These are phyloP conservation scores for Leishmania turanica DNA, from an alignment of 208 protist genomes.

Conservation along the genomic window DNA sequence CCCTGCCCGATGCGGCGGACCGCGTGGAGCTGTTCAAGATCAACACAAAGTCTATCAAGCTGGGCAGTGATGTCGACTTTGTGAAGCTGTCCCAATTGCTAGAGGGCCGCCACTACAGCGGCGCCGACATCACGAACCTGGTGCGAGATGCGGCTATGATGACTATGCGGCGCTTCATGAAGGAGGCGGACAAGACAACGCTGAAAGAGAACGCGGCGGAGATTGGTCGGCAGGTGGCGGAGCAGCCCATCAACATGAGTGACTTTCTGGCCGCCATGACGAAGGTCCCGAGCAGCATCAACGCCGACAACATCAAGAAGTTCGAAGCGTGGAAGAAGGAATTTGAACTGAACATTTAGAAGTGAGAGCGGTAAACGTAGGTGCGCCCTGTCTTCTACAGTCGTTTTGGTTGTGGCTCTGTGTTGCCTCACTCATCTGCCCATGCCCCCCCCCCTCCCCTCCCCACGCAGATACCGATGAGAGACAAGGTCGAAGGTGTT, in stretches of 20 bases:
- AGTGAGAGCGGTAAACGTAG: not conserved
- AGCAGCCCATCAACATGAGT: constrained; percentile 83
- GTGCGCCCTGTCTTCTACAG: not conserved
- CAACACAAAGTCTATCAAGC: constrained; percentile 74
- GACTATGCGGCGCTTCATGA: constrained; percentile 91
- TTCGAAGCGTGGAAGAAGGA: constrained; percentile 92
- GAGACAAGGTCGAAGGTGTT: not conserved
- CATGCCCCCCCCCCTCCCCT: not conserved
- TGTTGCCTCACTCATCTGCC: not conserved
- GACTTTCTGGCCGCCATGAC: constrained; percentile 83
- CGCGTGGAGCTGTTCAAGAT: constrained; percentile 86
- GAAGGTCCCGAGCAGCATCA: constrained; percentile 90
- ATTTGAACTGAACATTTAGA: constrained; percentile 78
- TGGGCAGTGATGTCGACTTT: constrained; percentile 82
- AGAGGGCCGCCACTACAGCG: constrained; percentile 88
- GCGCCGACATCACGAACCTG: constrained; percentile 92
- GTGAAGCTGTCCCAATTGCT: constrained; percentile 69
- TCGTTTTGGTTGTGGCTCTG: not conserved
- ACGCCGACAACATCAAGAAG: constrained; percentile 79
- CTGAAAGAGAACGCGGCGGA: constrained; percentile 78
- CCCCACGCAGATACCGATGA: not conserved
- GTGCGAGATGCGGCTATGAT: constrained; percentile 94
- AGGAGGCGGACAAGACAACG: constrained; percentile 71
- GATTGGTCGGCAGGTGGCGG: constrained; percentile 77
- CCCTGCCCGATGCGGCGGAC: constrained; percentile 79